Evolutionary conservation across 768 basidiomycete species (phyloP), one percentile per base, ranked within the genome.

Genomic region (Lactifluus volemus): DNA sequence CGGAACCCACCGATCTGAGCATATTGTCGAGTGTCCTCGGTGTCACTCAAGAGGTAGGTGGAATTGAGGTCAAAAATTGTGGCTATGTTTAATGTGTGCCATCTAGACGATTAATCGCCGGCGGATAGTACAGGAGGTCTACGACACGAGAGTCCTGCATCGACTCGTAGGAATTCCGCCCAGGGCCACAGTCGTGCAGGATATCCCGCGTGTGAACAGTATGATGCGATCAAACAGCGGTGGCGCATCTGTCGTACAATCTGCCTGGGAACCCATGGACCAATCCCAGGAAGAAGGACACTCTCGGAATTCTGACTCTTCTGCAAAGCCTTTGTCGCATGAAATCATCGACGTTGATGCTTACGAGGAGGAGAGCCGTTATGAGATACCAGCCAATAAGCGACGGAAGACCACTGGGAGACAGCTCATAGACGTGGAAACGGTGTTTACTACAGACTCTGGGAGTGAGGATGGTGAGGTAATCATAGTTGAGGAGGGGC

Each of bases 11-110:
- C 44, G 85, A 88, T 52, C 74, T 88, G 79, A 92, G 89, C 68
- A 86, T 96, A 55, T 70, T 97, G 48, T 82, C 85, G 3, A 86
- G 80, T 36, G 81, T 97, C 34, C 79, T 96, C 76, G 86, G 88
- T 10, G 81, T 96, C 6, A 88, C 91, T 2, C 84, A 88, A 70
- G 89, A 93, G 81, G 92, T 89, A 63, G 64, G 79, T 65, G 57
- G 53, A 60, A 32, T 42, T 11, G n/a, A 49, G 52, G n/a, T 38
- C 32, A 19, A 44, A 39, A 39, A 30, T 25, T 25, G n/a, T n/a
- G 12, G 12, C 44, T 47, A 63, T 32, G 39, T 49, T 47, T 49
- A 47, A 47, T 54, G 32, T 32, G 17, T 38, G 4, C 57, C 52
- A 21, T 49, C 4, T 67, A 92, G 88, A 89, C 85, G 1, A 80